phyloP scores from a whole-genome alignment of 192 early-diverging fungal genomes.

The Backusella mclennaniae region DNA sequence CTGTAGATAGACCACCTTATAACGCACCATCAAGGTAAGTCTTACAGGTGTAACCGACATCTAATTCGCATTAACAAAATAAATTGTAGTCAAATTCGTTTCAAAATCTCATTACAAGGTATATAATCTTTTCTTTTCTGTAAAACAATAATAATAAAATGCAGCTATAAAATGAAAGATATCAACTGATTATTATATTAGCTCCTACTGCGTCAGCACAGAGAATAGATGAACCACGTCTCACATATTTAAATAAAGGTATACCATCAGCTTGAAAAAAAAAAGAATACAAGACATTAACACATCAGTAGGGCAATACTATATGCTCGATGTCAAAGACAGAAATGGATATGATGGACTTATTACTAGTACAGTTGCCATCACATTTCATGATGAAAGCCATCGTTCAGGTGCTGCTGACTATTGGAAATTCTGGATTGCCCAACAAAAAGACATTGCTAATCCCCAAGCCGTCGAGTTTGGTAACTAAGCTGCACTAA shows the following conservation, averaged over 20 bases:
- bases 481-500: constrained; percentile 27
- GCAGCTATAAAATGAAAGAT: not conserved
- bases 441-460: constrained; percentile 59
- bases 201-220: constrained; percentile 55
- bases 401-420: constrained; percentile 60
- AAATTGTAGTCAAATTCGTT: not conserved
- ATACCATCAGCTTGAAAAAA: constrained; percentile 16
- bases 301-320: constrained; percentile 49
- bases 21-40: not conserved
- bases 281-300: not conserved
- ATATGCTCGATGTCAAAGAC: constrained; percentile 56
- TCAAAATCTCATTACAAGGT: not conserved
- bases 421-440: constrained; percentile 78
- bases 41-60: not conserved
- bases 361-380: constrained; percentile 53
- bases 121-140: not conserved
- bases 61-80: not conserved
- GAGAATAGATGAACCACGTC: constrained; percentile 51
- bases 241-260: constrained; percentile 77
- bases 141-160: not conserved
- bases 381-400: constrained; percentile 71
- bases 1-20: not conserved
- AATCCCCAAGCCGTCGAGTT: constrained; percentile 64
- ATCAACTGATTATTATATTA: not conserved
- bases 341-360: constrained; percentile 43